A percentile compares a stretch with the other conserved stretches of the same genome.
These are phyloP conservation scores for Linnemannia elongata DNA, from an alignment of 192 early-diverging fungal species.

Conservation along the genomic window DNA sequence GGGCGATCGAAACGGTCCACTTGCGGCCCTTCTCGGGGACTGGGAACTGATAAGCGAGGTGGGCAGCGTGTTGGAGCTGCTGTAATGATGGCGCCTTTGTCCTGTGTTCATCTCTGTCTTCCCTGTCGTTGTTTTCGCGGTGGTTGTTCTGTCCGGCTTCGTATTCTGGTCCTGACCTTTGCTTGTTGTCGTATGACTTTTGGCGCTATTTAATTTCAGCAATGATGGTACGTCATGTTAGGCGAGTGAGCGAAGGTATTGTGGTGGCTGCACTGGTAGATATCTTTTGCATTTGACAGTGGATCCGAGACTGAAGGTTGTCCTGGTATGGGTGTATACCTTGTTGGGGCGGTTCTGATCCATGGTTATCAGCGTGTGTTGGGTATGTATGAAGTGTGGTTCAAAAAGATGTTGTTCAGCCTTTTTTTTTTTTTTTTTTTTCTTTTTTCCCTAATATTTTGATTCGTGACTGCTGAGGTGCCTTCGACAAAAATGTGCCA, in stretches of 20 bases:
- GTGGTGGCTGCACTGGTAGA: neutral
- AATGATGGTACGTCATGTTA: neutral
- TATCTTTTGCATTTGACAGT: neutral
- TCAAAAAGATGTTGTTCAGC: neutral
- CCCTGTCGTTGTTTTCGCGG: conserved; percentile 20
- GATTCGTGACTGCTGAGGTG: conserved; percentile 10
- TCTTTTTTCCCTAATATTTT: neutral
- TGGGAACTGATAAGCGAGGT: conserved; percentile 50
- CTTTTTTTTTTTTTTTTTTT: neutral
- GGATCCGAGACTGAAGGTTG: neutral
- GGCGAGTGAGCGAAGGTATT: neutral
- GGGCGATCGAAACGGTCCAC: conserved; percentile 75
- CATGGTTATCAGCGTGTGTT: neutral
- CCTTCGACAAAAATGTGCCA: neutral
- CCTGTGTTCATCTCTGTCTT: conserved; percentile 33
- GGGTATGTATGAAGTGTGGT: neutral
- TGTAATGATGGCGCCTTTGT: conserved; percentile 45
- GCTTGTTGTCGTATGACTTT: conserved; percentile 60
- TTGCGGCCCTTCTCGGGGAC: conserved; percentile 53
- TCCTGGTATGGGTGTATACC: neutral
- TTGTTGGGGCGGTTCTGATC: conserved; percentile 3
- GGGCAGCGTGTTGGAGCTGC: conserved; percentile 52
- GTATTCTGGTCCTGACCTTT: conserved; percentile 59
- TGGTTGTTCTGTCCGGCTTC: conserved; percentile 21
- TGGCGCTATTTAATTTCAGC: conserved; percentile 13